Conservation (phyloP, 2,329 filamentous ascomycete genomes). For the Pseudocercospora macadamiae region DNA sequence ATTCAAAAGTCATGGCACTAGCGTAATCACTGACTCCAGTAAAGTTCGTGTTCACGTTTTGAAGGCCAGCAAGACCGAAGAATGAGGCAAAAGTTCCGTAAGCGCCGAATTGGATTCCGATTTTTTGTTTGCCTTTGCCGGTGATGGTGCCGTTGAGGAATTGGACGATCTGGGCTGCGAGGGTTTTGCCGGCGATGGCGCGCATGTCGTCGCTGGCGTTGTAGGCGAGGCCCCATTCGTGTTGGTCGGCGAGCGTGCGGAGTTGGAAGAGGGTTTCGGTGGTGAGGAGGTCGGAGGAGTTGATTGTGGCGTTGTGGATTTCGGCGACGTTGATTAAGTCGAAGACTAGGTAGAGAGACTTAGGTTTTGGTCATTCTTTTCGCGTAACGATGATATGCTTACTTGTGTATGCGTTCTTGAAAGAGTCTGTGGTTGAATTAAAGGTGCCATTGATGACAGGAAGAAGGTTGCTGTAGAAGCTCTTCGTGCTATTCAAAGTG, state of each 20-base stretch:
- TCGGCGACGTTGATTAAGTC: constrained; percentile 65
- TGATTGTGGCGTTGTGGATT: constrained; percentile 66
- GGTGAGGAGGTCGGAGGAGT: constrained; percentile 61
- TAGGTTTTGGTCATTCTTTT: background rate
- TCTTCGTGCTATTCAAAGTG: constrained; percentile 52
- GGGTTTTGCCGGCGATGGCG: constrained; percentile 52
- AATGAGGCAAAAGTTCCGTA: constrained; percentile 65
- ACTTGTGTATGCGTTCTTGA: constrained; percentile 70
- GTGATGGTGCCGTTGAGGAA: constrained; percentile 51
- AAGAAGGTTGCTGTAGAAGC: constrained; percentile 57
- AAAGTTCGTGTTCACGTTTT: constrained; percentile 62
- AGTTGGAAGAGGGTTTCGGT: constrained; percentile 63
- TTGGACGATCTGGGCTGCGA: constrained; percentile 50
- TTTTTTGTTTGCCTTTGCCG: constrained; percentile 42
- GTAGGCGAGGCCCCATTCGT: constrained; percentile 83
- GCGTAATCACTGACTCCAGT: constrained; percentile 82
- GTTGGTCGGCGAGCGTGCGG: constrained; percentile 72
- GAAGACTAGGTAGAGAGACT: constrained; percentile 48
- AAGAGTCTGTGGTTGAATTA: constrained; percentile 51
- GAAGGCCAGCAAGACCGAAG: constrained; percentile 61
- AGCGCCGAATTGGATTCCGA: constrained; percentile 62
- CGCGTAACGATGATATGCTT: constrained; percentile 34
- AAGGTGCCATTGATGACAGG: constrained; percentile 59
- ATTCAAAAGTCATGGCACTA: constrained; percentile 78
- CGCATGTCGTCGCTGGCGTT: constrained; percentile 60